Base-by-base conservation (phyloP, 495 filamentous ascomycete genomes). In the Penicillium pancosmium region DNA sequence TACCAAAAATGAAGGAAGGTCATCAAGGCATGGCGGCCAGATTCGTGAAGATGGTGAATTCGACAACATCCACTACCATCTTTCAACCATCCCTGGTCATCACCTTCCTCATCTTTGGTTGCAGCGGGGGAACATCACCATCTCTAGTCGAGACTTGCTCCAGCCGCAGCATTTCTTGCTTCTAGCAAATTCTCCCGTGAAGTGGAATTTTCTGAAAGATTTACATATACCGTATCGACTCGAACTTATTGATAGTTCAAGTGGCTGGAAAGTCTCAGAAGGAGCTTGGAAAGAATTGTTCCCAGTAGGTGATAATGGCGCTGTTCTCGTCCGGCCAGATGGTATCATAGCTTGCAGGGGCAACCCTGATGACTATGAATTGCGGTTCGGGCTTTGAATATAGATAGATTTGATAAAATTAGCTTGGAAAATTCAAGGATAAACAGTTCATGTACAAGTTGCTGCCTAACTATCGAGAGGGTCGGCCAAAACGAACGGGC, bases 51-150 rank as follows among this genome's bases (percentile, higher is more conserved):
- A 54, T 43, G 59, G 38, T 11, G 27, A 33, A 10, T 52, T 61
- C 18, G 44, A 61, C 33, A 38, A 38, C 9, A 19, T 55, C 2
- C 11, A 33, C 19, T 56, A 61, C 27, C 59, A 61, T 19, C 59
- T 53, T 21, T 52, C 53, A 4, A 48, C 54, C 7, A 56, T 61
- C 16, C 59, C 59, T 4, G 59, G 54, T 8, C 59, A 60, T n/a
- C 57, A 60, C n/a, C 51, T 60, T 19, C 57, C 57, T 31, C 57
- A 60, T 36, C 18, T 34, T n/a, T 60, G 57, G 57, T 25, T 60
- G 10, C 34, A 38, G 34, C 40, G 51, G 23, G 31, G n/a, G 2
- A 33, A 40, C 7, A 16, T n/a, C 27, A 43, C 12, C 25, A n/a
- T 47, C 16, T 60, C 57, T 23, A 60, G 41, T 13, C 35, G 50